Base-by-base conservation (phyloP, 2,329 filamentous ascomycete species). In the Aureobasidium uvarum region DNA sequence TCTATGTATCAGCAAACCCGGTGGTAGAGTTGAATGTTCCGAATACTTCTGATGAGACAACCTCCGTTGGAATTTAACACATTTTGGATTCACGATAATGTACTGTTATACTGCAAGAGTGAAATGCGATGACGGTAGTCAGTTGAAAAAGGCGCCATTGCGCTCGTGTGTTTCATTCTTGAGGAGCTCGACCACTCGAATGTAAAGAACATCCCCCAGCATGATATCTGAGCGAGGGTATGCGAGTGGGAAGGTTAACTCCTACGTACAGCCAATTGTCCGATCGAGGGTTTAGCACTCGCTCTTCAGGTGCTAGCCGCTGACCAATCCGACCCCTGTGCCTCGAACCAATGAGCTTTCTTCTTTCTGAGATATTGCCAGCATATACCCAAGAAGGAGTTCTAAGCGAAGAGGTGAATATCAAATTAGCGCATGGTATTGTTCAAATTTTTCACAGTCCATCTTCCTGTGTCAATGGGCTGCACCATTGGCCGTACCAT, bases 401-500 rank as follows among this genome's bases (percentile, higher is more conserved):
- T 33, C 25, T 58, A 18, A 45, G 25, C 43, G 20, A 28, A 6
- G 14, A 60, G 41, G 16, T 11, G 43, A 25, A 18, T 31, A 28
- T 25, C 43, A 38, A 14, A 16, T 31, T 10, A 28, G 54, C 23
- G 28, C 25, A 41, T 16, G 18, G 7, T 5, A 13, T 28, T 36
- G 25, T 55, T 25, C 25, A 20, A 20, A n/a, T 20, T 14, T 10
- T 38, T 18, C 5, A 20, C 28, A 18, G 5, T 14, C 11, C 48
- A 51, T 51, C 2, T n/a, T 8, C 10, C 2, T 58, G 54, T n/a
- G 56, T 64, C 63, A 59, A 5, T 63, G 50, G 16, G 65, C 59
- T 52, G 41, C 20, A 50, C 58, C 64, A 33, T 73, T 70, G 18
- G 68, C 66, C n/a, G 62, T 62, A 18, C 70, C 72, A 48, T 73